These are phyloP conservation scores for Rhododendron vialii DNA, from an alignment of 148 eudicot genomes.

Conservation along the genomic window DNA sequence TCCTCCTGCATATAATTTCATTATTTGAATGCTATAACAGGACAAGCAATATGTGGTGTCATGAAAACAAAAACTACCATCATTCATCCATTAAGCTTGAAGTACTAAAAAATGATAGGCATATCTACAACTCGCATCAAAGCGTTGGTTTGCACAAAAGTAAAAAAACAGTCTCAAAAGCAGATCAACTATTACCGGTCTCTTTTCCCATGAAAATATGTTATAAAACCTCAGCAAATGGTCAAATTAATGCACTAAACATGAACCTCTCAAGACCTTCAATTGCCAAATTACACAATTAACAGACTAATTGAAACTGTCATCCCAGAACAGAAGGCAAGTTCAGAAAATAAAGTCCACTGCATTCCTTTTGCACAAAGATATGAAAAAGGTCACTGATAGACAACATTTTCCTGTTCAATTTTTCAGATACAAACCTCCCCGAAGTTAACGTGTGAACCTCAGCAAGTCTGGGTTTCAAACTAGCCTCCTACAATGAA, in stretches of 20 bases:
- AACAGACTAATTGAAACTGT: neutral
- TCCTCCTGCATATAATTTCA: conserved; percentile 49
- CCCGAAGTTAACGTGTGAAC: no score
- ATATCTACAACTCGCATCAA: neutral
- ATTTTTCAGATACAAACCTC: neutral
- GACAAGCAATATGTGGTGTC: neutral
- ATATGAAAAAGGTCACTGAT: neutral
- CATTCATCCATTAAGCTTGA: neutral
- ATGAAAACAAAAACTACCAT: neutral
- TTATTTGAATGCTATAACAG: neutral
- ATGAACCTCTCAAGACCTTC: neutral
- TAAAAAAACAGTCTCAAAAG: neutral
- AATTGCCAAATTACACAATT: neutral
- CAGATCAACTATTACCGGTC: neutral
- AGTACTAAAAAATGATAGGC: neutral
- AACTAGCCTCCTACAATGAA: no score
- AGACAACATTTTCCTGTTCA: neutral
- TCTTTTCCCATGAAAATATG: neutral
- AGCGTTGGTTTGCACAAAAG: neutral
- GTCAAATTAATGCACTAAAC: neutral
- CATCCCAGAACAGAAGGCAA: neutral
- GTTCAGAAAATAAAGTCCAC: neutral
- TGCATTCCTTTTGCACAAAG: neutral
- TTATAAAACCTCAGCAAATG: neutral
- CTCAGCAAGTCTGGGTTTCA: no score